Evolutionary conservation across 2,329 filamentous ascomycete genomes (phyloP).

Genomic region (Botrytis aclada): DNA sequence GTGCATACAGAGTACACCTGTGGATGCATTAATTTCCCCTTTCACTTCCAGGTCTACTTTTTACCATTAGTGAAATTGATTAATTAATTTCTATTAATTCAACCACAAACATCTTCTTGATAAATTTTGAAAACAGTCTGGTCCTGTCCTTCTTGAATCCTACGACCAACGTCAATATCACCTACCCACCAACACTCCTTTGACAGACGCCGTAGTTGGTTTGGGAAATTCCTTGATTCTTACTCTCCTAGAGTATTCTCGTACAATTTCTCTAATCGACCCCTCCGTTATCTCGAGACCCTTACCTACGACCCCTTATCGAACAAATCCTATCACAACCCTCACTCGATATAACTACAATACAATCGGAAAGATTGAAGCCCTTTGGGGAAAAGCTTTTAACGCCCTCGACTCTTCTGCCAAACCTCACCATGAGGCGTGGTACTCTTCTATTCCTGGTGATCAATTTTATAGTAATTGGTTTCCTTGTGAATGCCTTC

Average conservation of each 20-base stretch:
- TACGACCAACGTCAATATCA: background rate
- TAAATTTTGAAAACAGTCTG: background rate
- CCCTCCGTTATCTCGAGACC: constrained; percentile 1
- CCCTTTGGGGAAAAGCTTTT: background rate
- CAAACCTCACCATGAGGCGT: constrained; percentile 34
- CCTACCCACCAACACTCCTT: background rate
- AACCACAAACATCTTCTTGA: background rate
- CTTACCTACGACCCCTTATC: background rate
- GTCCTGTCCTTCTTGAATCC: background rate
- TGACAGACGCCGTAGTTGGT: background rate
- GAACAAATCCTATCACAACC: background rate
- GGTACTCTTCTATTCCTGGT: constrained; percentile 42
- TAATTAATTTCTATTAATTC: background rate
- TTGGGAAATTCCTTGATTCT: background rate
- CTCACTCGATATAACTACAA: background rate
- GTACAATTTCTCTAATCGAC: background rate
- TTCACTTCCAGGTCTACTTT: background rate
- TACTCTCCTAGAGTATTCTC: background rate
- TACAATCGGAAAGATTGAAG: background rate
- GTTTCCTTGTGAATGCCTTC: constrained; percentile 63
- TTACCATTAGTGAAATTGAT: background rate
- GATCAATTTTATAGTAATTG: constrained; percentile 61
- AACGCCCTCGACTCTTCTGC: background rate
- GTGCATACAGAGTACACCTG: background rate
- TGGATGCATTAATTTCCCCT: constrained; percentile 6